These are phyloP conservation scores for Apiotrichum brassicae DNA, from an alignment of 1,284 basidiomycete genomes.

Conservation along the genomic window DNA sequence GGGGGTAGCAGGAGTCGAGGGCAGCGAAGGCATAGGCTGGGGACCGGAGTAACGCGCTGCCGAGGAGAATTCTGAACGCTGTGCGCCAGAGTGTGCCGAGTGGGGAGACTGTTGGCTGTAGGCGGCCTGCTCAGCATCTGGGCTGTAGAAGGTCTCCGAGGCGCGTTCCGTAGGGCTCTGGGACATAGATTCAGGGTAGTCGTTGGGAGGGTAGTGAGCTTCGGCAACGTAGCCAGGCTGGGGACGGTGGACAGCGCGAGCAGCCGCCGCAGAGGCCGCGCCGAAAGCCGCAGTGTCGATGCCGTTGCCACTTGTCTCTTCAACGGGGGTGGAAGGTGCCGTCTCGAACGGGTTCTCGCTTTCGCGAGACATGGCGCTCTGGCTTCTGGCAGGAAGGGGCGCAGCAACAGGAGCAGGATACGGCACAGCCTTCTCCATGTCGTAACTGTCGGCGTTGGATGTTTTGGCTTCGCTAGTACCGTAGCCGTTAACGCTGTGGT, in stretches of 20 bases:
- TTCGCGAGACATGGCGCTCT: background rate
- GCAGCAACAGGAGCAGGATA: background rate
- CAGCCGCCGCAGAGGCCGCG: background rate
- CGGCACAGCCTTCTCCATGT: background rate
- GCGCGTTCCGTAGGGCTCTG: background rate
- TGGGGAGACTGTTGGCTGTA: background rate
- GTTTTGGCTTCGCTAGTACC: background rate
- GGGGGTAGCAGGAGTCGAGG: background rate
- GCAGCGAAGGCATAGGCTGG: background rate
- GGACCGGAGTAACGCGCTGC: background rate
- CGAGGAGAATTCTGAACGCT: background rate
- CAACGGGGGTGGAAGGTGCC: conserved; percentile 12
- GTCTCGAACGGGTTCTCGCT: conserved; percentile 16
- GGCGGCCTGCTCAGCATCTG: too few relatives aligned
- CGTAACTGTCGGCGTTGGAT: background rate
- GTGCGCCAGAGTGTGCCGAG: too few relatives aligned
- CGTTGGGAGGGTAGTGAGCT: background rate
- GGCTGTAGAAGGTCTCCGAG: too few relatives aligned
- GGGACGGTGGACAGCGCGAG: background rate
- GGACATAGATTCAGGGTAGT: background rate
- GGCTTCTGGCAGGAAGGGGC: background rate
- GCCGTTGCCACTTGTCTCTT: background rate
- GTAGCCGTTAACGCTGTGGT: too few relatives aligned
- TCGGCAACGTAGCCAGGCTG: background rate
- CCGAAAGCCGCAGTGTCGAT: background rate